A percentile compares a stretch with the other conserved stretches of the same genome.
phyloP scores from a whole-genome alignment of 1,284 basidiomycete genomes.

The Sporisorium iseilematis-ciliati region DNA sequence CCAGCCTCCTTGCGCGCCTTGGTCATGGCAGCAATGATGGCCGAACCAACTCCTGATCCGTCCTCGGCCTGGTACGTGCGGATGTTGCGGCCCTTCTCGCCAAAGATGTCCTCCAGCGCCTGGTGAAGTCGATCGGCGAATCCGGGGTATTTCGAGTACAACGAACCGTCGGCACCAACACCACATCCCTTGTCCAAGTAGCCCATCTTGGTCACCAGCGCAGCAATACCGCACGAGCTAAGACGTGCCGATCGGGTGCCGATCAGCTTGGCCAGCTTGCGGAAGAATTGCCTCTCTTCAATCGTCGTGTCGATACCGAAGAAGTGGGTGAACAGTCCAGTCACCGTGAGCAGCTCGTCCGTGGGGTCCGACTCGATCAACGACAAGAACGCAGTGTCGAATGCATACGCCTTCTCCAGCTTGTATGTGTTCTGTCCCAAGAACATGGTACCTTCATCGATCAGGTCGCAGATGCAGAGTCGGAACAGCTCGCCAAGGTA shows the following conservation, averaged over 20 bases:
- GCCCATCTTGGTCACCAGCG: slow-evolving; percentile 66
- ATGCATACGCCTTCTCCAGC: slow-evolving; percentile 88
- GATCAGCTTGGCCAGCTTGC: slow-evolving; percentile 78
- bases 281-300: slow-evolving; percentile 67
- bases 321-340: slow-evolving; percentile 84
- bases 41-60: slow-evolving; percentile 65
- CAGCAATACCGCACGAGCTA: slow-evolving; percentile 66
- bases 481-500: slow-evolving; percentile 97
- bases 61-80: slow-evolving; percentile 67
- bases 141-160: slow-evolving; percentile 68
- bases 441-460: slow-evolving; percentile 96
- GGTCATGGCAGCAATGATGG: slow-evolving; percentile 69
- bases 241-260: slow-evolving; percentile 67
- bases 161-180: slow-evolving; percentile 64
- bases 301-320: slow-evolving; percentile 68
- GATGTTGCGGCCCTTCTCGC: slow-evolving; percentile 62
- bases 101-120: slow-evolving; percentile 68
- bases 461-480: slow-evolving; percentile 91
- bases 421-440: slow-evolving; percentile 97
- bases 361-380: slow-evolving; percentile 98
- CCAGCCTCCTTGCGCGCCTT: slow-evolving; percentile 59
- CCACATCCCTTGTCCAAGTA: slow-evolving; percentile 64
- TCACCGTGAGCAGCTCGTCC: slow-evolving; percentile 95
- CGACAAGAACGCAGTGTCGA: slow-evolving; percentile 96
- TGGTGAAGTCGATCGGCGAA: slow-evolving; percentile 65